phyloP scores from a whole-genome alignment of 495 filamentous ascomycete species.

The Zalerion maritima region DNA sequence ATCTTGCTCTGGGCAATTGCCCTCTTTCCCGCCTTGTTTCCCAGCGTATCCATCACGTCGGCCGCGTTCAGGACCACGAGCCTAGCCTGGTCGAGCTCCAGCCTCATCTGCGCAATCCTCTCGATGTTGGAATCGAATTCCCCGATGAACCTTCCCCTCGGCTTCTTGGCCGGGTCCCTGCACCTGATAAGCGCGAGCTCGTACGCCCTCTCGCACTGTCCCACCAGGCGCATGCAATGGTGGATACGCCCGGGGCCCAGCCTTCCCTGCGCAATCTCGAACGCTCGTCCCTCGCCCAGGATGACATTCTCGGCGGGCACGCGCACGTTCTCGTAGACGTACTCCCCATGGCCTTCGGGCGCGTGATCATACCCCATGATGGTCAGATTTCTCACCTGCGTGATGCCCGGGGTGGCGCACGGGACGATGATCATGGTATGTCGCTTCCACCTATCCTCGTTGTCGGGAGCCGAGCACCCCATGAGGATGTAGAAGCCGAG shows the following conservation, averaged over 20 bases:
- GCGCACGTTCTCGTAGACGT: constrained; percentile 24
- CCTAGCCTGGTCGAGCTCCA: constrained; percentile 21
- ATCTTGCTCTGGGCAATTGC: constrained; percentile 28
- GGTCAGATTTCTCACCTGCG: constrained; percentile 21
- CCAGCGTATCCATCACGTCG: constrained; percentile 21
- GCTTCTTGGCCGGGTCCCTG: constrained; percentile 22
- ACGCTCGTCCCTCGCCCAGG: constrained; percentile 26
- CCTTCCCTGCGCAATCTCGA: constrained; percentile 28
- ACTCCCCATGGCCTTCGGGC: constrained; percentile 27
- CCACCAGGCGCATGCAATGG: constrained; percentile 28
- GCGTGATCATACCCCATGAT: constrained; percentile 29
- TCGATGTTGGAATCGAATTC: constrained; percentile 28
- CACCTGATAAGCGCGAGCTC: constrained; percentile 22
- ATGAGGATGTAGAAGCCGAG: constrained; percentile 27
- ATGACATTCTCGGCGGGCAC: constrained; percentile 24
- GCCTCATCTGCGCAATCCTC: constrained; percentile 22
- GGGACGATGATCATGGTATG: constrained; percentile 26
- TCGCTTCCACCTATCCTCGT: constrained; percentile 21
- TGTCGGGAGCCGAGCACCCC: constrained; percentile 24
- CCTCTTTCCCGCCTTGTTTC: constrained; percentile 22
- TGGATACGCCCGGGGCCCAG: constrained; percentile 28
- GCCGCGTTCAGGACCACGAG: constrained; percentile 26
- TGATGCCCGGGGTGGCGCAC: constrained; percentile 17
- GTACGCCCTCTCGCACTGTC: constrained; percentile 23
- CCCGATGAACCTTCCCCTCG: constrained; percentile 23